A percentile compares a stretch with the other conserved stretches of the same genome.
Conservation (phyloP, 1,284 basidiomycete genomes). For the Cryptococcus depauperatus region DNA sequence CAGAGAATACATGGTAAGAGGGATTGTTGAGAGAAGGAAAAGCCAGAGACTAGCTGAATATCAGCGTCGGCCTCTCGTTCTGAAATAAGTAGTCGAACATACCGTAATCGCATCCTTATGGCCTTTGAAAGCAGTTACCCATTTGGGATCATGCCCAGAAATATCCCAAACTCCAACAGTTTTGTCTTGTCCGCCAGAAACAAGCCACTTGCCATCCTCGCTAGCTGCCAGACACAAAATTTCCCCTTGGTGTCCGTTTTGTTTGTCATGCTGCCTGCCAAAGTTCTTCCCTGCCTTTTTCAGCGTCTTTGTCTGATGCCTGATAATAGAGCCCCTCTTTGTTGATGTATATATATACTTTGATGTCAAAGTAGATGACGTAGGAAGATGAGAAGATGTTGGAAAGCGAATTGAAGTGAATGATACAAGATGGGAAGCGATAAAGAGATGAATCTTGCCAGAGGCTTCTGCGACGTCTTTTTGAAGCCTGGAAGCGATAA, state of each 20-base stretch:
- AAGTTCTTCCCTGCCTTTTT: conserved; percentile 20
- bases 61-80: no score
- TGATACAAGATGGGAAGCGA: conserved; percentile 12
- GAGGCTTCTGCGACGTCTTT: conserved; percentile 61
- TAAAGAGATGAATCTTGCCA: conserved; percentile 40
- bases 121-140: conserved; percentile 69
- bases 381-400: conserved; percentile 27
- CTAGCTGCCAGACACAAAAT: conserved; percentile 75
- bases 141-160: conserved; percentile 53
- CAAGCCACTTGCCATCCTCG: conserved; percentile 74
- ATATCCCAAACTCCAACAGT: conserved; percentile 77
- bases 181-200: conserved; percentile 76
- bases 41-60: conserved; percentile 57
- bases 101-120: conserved; percentile 83
- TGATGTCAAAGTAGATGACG: conserved; percentile 11
- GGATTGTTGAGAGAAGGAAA: conserved; percentile 63
- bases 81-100: conserved; percentile 45
- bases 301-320: conserved; percentile 60
- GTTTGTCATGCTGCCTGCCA: conserved; percentile 48
- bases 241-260: conserved; percentile 76
- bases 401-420: conserved; percentile 22
- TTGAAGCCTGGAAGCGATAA: conserved; percentile 80
- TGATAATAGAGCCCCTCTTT: conserved; percentile 76
- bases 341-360: conserved; percentile 65
- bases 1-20: conserved; percentile 76